Percentiles rank a stretch among this genome's conserved stretches.
These are phyloP conservation scores for Solanum arcanum DNA, from an alignment of 257 asterid genomes.

Conservation along the genomic window DNA sequence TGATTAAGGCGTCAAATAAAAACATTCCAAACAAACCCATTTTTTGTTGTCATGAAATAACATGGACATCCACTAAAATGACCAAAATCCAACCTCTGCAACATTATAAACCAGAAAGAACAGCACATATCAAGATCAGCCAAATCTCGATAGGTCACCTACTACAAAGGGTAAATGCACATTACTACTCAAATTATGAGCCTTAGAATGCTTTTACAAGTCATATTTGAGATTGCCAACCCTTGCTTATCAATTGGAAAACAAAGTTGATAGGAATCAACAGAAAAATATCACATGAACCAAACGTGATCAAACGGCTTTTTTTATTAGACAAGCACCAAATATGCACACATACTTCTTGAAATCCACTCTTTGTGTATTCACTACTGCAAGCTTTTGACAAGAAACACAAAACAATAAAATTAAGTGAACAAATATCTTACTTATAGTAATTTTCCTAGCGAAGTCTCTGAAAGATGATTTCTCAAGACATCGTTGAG, in stretches of 20 bases:
- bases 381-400: neutral
- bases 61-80: neutral
- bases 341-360: neutral
- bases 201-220: neutral
- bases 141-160: neutral
- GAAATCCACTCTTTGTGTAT: neutral
- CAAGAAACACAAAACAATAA: neutral
- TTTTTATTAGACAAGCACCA: neutral
- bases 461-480: neutral
- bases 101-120: neutral
- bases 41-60: neutral
- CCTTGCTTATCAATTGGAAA: neutral
- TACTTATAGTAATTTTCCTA: neutral
- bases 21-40: neutral
- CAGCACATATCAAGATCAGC: neutral
- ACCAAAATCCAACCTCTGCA: neutral
- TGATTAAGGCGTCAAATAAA: neutral
- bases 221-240: neutral
- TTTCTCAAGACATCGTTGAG: neutral
- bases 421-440: neutral
- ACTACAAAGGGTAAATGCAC: neutral
- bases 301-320: neutral
- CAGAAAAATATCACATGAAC: neutral
- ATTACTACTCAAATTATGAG: neutral
- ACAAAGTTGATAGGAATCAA: neutral